Evolutionary conservation across 2,329 filamentous ascomycete genomes (phyloP), one percentile per base, ranked within the genome.

Genomic region (Monosporascus sp.): DNA sequence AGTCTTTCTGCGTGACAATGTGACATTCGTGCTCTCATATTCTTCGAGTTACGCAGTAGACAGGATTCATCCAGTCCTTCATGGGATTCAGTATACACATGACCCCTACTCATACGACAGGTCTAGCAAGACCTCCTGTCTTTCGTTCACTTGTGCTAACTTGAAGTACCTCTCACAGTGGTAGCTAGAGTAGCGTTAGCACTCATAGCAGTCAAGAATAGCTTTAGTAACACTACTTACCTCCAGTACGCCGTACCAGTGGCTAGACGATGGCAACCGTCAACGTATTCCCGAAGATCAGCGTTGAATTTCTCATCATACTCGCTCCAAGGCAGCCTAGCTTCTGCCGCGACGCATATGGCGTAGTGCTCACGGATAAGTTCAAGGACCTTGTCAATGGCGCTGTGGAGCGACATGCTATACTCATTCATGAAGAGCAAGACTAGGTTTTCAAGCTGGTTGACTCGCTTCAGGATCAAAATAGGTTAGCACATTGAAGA

Each of bases 221-320:
- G 31, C 14, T 15, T 20, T 4, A 41, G 38, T 39, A 37, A 22
- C 52, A 52, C 20, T 46, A 64, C 27, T 27, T 4, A 27, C 63
- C 63, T 65, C 64, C 64, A 66, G 52, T 58, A 63, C 18, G 60
- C 61, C 8, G 63, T 66, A 6, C 63, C 65, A 6, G 63, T 65
- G 20, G 63, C 60, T 31, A 67, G 37, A 18, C 62, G 56, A 2
- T 64, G 63, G 45, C 60, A 62, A 15, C 62, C 62, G 6, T 54
- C 54, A 18, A 67, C 57, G 37, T 64, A 66, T 48, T 65, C 57
- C 17, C 59, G 55, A 9, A 66, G 63, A 18, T 64, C 49, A 9
- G 51, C 55, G 37, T 67, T 67, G 5, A 66, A 38, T 24, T 62
- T 58, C 31, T 63, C 58, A 44, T 67, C 63, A 6, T 58, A 52